Percentiles rank a stretch among this genome's conserved stretches.
Evolutionary conservation across 208 protist species (phyloP).

Genomic region (Crithidia thermophila): DNA sequence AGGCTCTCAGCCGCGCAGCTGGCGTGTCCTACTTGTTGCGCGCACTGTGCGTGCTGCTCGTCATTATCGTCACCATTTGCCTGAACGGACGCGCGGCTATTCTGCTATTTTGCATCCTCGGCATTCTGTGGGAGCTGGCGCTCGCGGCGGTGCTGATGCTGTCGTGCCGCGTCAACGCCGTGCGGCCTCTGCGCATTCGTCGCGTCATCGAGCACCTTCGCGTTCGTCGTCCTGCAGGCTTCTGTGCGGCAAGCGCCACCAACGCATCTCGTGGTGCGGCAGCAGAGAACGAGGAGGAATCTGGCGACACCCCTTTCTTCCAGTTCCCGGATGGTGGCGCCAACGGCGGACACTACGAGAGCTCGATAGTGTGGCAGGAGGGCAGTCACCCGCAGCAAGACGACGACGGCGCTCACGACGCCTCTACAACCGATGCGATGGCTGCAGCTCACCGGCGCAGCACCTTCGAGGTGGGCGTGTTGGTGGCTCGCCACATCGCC

Average conservation of each 20-base stretch:
- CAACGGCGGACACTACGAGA: background rate
- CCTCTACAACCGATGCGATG: background rate
- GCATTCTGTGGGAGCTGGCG: background rate
- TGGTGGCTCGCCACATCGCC: slow-evolving; percentile 9
- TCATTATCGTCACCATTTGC: background rate
- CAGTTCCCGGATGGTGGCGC: background rate
- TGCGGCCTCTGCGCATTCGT: background rate
- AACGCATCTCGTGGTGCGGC: background rate
- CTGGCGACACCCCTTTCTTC: background rate
- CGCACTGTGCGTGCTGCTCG: background rate
- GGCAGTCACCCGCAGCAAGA: background rate
- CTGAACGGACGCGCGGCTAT: background rate
- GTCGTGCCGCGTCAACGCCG: slow-evolving; percentile 1
- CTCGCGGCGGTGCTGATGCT: background rate
- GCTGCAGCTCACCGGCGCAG: background rate
- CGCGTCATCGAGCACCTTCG: slow-evolving; percentile 17
- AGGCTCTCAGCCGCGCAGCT: background rate
- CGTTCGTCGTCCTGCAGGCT: background rate
- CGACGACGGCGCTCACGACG: background rate
- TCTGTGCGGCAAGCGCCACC: background rate
- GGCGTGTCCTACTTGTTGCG: slow-evolving; percentile 1
- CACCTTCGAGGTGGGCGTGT: background rate
- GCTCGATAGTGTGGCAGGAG: background rate
- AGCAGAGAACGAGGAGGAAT: background rate
- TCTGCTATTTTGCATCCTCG: background rate